phyloP scores from a whole-genome alignment of 2,329 filamentous ascomycete genomes.

The Rhinocladiella mackenziei region DNA sequence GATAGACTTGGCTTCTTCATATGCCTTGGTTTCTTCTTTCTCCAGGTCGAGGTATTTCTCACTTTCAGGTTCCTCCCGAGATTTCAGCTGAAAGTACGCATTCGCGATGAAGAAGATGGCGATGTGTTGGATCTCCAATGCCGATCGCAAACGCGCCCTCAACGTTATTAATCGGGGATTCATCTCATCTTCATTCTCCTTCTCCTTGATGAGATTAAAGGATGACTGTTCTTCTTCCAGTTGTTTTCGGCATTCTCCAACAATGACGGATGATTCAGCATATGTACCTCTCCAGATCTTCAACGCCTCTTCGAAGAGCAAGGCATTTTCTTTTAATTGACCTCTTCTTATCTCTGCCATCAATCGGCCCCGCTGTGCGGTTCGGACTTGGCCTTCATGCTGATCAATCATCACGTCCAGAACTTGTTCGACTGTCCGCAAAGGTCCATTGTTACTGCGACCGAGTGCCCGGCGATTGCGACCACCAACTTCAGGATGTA shows the following conservation, averaged over 20 bases:
- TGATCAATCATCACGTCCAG: slow-evolving; percentile 88
- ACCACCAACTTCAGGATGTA: slow-evolving; percentile 77
- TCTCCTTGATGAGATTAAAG: slow-evolving; percentile 36
- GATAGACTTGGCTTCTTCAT: slow-evolving; percentile 72
- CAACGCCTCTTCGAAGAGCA: slow-evolving; percentile 63
- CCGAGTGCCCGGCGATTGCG: slow-evolving; percentile 63
- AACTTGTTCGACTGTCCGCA: slow-evolving; percentile 81
- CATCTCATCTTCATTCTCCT: slow-evolving; percentile 37
- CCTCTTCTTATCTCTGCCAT: slow-evolving; percentile 63
- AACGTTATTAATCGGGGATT: slow-evolving; percentile 52
- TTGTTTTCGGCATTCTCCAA: slow-evolving; percentile 62
- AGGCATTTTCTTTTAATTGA: slow-evolving; percentile 74
- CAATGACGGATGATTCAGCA: slow-evolving; percentile 44
- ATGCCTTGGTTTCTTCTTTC: slow-evolving; percentile 65
- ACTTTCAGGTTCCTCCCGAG: slow-evolving; percentile 57
- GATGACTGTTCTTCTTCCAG: slow-evolving; percentile 47
- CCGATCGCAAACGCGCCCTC: slow-evolving; percentile 64
- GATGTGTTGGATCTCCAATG: slow-evolving; percentile 75
- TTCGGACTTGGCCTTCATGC: slow-evolving; percentile 62
- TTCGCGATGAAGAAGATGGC: slow-evolving; percentile 83
- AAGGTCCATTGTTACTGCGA: slow-evolving; percentile 60
- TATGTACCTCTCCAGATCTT: slow-evolving; percentile 62
- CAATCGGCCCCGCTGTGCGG: slow-evolving; percentile 66
- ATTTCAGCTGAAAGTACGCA: slow-evolving; percentile 77
- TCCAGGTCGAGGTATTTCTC: slow-evolving; percentile 55